Conservation (phyloP, 192 early-diverging fungal species). For the Fimicolochytrium jonesii region DNA sequence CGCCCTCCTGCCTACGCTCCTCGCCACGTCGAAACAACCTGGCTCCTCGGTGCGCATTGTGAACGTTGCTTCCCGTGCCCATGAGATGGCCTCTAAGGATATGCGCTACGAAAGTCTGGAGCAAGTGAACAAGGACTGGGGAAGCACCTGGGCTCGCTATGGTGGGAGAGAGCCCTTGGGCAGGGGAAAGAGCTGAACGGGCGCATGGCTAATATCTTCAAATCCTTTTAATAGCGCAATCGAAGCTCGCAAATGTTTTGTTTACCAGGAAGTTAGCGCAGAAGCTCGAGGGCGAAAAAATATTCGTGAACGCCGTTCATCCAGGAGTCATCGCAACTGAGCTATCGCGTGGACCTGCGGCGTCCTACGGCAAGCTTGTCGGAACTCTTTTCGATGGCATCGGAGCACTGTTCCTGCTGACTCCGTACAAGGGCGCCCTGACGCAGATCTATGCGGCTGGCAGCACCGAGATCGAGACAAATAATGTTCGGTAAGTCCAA, state of each 20-base stretch:
- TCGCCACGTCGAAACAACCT: background rate
- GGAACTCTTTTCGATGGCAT: background rate
- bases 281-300: background rate
- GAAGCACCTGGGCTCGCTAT: conserved; percentile 27
- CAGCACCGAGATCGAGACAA: conserved; percentile 31
- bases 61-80: conserved; percentile 26
- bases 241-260: conserved; percentile 38
- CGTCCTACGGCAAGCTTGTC: conserved; percentile 9
- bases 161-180: too few relatives aligned
- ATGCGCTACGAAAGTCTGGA: conserved; percentile 22
- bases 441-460: conserved; percentile 38
- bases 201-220: too few relatives aligned
- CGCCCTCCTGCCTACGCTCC: conserved; percentile 27
- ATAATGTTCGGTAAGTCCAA: conserved; percentile 18
- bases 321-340: conserved; percentile 31
- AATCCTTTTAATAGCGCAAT: too few relatives aligned
- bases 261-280: conserved; percentile 24
- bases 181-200: too few relatives aligned
- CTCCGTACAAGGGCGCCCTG: conserved; percentile 31
- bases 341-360: conserved; percentile 17
- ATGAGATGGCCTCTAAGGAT: background rate
- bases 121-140: conserved; percentile 20
- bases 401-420: background rate
- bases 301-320: conserved; percentile 29
- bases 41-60: conserved; percentile 31